phyloP scores from a whole-genome alignment of 2,329 filamentous ascomycete genomes.

The Penicillium sp. region DNA sequence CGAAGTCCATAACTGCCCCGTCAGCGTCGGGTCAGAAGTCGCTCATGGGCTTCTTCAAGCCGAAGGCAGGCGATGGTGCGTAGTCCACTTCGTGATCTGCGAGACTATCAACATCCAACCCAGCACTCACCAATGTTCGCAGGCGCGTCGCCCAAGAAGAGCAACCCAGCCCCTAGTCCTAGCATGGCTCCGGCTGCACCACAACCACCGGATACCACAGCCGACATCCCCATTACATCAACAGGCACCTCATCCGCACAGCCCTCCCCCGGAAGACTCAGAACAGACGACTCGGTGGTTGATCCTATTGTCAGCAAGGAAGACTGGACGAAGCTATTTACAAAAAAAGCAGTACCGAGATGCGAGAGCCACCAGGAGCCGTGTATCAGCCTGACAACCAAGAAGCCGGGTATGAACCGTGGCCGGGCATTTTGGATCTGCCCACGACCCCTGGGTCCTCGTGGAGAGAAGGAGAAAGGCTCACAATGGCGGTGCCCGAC shows the following conservation, averaged over 20 bases:
- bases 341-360: constrained; percentile 66
- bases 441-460: constrained; percentile 74
- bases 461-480: constrained; percentile 75
- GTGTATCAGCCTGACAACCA: constrained; percentile 77
- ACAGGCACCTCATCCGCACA: constrained; percentile 1
- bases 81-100: not conserved
- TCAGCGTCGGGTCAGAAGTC: constrained; percentile 51
- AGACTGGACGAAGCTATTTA: constrained; percentile 79
- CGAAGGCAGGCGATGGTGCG: constrained; percentile 42
- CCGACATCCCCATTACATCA: not conserved
- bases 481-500: constrained; percentile 85
- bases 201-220: not conserved
- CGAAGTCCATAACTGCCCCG: constrained; percentile 42
- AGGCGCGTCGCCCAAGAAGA: not conserved
- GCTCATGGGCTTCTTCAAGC: constrained; percentile 75
- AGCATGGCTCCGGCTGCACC: not conserved
- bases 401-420: constrained; percentile 81
- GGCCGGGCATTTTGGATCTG: constrained; percentile 65
- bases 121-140: not conserved
- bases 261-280: constrained; percentile 21
- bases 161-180: not conserved
- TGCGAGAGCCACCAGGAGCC: constrained; percentile 83
- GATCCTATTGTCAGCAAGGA: constrained; percentile 71
- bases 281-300: constrained; percentile 46
- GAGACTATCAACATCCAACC: not conserved